A percentile compares a stretch with the other conserved stretches of the same genome.
Evolutionary conservation across 257 asterid genomes (phyloP).

Genomic region (Penstemon eatonii): DNA sequence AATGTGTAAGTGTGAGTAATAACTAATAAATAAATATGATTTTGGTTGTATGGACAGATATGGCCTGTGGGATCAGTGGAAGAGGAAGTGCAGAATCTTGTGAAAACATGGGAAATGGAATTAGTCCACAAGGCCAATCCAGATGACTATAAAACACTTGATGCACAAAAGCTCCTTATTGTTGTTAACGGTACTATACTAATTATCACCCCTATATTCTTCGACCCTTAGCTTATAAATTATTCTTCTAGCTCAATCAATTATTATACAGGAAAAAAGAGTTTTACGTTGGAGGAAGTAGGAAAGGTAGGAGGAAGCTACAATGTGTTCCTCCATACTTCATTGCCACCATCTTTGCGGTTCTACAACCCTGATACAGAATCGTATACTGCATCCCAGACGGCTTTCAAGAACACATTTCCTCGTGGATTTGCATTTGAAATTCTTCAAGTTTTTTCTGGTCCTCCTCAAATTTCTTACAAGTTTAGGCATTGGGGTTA

Average conservation of each 20-base stretch:
- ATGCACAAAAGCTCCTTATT: constrained; percentile 33
- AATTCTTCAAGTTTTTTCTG: constrained; percentile 65
- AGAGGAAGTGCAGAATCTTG: constrained; percentile 49
- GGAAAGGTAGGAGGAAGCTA: constrained; percentile 71
- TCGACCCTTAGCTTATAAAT: not conserved
- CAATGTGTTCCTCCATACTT: constrained; percentile 66
- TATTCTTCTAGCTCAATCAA: not conserved
- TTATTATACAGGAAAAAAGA: constrained; percentile 35
- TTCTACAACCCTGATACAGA: constrained; percentile 58
- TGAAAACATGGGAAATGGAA: constrained; percentile 62
- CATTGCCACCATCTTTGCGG: constrained; percentile 54
- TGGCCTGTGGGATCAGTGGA: constrained; percentile 48
- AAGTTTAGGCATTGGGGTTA: constrained; percentile 85
- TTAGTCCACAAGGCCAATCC: constrained; percentile 47
- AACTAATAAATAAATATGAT: no score
- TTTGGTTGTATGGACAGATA: constrained; percentile 29
- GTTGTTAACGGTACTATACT: constrained; percentile 37
- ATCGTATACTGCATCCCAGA: constrained; percentile 55
- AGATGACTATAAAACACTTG: constrained; percentile 36
- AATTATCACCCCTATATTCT: no score
- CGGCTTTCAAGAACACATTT: constrained; percentile 50
- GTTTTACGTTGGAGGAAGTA: constrained; percentile 38
- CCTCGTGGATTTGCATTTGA: constrained; percentile 75
- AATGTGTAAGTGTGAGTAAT: no score
- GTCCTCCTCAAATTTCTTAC: constrained; percentile 62